phyloP scores from a whole-genome alignment of 768 basidiomycete species.

The Trametes sanguinea region DNA sequence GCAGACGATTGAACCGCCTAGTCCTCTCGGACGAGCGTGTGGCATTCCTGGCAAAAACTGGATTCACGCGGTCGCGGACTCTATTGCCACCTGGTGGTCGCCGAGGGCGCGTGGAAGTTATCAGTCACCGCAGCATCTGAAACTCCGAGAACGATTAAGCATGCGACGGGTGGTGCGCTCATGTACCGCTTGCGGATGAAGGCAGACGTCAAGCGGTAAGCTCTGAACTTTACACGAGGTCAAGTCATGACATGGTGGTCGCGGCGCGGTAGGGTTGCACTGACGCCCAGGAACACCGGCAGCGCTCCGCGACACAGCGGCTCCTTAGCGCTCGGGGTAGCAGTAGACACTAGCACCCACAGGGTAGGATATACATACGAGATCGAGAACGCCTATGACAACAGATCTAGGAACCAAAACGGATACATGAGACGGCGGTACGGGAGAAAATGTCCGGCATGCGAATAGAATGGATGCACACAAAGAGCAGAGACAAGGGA shows the following conservation, averaged over 20 bases:
- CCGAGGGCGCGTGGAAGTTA: not conserved
- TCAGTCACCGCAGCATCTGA: not conserved
- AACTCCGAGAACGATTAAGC: not conserved
- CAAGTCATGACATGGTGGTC: too few relatives aligned
- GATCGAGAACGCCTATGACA: not conserved
- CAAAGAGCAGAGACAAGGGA: not conserved
- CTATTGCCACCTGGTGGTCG: not conserved
- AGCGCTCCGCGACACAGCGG: not conserved
- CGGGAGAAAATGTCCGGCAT: constrained; percentile 6
- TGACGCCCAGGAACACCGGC: not conserved
- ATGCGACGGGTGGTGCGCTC: not conserved
- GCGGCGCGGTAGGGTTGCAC: not conserved
- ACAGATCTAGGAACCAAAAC: constrained; percentile 10
- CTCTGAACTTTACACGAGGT: too few relatives aligned
- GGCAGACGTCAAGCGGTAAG: too few relatives aligned
- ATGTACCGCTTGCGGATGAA: too few relatives aligned
- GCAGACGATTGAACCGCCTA: too few relatives aligned
- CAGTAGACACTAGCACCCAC: constrained; percentile 12
- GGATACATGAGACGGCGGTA: not conserved
- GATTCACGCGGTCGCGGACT: too few relatives aligned
- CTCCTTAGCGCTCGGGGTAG: not conserved
- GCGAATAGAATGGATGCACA: not conserved
- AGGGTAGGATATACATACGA: constrained; percentile 1
- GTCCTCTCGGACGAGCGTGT: too few relatives aligned
- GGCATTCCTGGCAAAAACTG: too few relatives aligned